phyloP scores from a whole-genome alignment of 2,329 filamentous ascomycete species.

The Coniochaeta prunicola region DNA sequence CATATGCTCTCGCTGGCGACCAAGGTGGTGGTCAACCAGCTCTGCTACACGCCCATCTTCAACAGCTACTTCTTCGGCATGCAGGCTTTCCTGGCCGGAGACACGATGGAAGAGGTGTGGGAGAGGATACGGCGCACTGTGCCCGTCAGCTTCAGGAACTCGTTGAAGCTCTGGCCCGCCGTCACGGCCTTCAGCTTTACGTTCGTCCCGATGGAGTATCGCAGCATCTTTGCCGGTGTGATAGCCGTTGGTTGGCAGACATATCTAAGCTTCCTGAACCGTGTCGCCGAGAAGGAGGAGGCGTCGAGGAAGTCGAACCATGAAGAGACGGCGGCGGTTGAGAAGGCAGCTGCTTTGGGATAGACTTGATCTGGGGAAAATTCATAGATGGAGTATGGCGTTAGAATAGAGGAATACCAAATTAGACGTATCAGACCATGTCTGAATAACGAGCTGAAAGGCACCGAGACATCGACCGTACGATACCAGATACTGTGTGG shows the following conservation, averaged over 20 bases:
- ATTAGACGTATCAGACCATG: neutral
- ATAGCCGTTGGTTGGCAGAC: slow-evolving; percentile 90
- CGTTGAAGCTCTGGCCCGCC: slow-evolving; percentile 80
- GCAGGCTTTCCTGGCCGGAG: slow-evolving; percentile 69
- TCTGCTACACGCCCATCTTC: slow-evolving; percentile 74
- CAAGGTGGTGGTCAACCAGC: slow-evolving; percentile 77
- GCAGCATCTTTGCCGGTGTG: slow-evolving; percentile 71
- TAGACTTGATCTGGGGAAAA: neutral
- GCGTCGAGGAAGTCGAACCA: slow-evolving; percentile 9
- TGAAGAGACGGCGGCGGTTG: neutral
- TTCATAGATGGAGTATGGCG: neutral
- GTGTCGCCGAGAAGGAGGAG: slow-evolving; percentile 57
- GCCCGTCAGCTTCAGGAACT: slow-evolving; percentile 69
- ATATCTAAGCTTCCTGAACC: slow-evolving; percentile 76
- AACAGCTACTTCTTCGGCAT: slow-evolving; percentile 77
- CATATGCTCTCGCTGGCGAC: slow-evolving; percentile 61
- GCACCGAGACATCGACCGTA: neutral
- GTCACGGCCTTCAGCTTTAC: slow-evolving; percentile 83
- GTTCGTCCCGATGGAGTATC: slow-evolving; percentile 72
- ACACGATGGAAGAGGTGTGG: slow-evolving; percentile 53
- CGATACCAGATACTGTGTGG: neutral
- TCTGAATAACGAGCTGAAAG: neutral
- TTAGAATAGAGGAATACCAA: neutral
- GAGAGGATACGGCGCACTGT: slow-evolving; percentile 70
- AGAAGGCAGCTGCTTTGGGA: neutral